Conservation (phyloP, 1,139 yeast genomes). For the Candida freyschussii region DNA sequence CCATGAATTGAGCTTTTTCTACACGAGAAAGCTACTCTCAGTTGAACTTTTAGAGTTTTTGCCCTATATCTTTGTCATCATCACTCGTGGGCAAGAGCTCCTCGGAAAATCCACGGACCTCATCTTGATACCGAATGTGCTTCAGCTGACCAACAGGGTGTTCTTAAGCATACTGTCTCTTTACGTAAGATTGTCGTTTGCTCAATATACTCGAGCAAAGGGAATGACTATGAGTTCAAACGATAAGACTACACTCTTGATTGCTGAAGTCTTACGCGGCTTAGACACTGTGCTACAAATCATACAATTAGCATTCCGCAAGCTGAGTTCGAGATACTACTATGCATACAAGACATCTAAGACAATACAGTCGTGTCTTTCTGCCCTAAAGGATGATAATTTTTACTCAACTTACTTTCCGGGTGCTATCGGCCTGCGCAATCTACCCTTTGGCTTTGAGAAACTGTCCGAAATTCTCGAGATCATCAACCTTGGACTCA, state of each 20-base stretch:
- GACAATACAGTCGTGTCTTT: conserved; percentile 1
- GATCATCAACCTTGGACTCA: conserved; percentile 5
- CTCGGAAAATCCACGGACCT: conserved; percentile 3
- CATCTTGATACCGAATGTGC: conserved; percentile 5
- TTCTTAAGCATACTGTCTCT: conserved; percentile 5
- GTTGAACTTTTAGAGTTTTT: conserved; percentile 5
- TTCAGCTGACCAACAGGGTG: conserved; percentile 7
- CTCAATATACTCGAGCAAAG: conserved; percentile 2
- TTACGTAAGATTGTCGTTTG: conserved; percentile 9
- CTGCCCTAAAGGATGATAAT: conserved; percentile 1
- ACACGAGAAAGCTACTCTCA: conserved; percentile 5
- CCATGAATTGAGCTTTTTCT: conserved; percentile 6
- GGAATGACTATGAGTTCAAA: neutral
- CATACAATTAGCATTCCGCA: conserved; percentile 1
- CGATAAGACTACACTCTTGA: neutral
- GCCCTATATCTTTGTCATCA: conserved; percentile 5
- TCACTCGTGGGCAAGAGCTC: conserved; percentile 3
- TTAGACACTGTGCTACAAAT: conserved; percentile 6
- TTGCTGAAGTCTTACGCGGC: conserved; percentile 3
- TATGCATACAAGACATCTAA: conserved; percentile 8
- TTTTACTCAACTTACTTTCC: conserved; percentile 8
- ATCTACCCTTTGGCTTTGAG: conserved; percentile 2
- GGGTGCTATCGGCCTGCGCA: conserved; percentile 6
- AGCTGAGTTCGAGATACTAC: conserved; percentile 8
- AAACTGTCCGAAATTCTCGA: conserved; percentile 4